phyloP scores from a whole-genome alignment of 495 filamentous ascomycete species.

The Penicillium paradoxum region DNA sequence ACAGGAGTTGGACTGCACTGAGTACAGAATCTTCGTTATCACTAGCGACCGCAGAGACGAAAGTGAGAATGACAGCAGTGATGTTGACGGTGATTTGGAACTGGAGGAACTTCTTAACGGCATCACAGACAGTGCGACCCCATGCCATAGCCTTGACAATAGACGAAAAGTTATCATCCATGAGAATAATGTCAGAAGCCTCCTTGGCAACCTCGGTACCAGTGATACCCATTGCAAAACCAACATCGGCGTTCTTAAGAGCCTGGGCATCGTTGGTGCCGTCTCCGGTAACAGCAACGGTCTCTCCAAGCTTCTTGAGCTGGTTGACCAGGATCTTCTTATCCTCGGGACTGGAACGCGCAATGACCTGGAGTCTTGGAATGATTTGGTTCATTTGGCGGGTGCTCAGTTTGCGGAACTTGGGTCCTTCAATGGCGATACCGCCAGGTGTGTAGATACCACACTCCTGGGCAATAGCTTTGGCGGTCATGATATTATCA shows the following conservation, averaged over 20 bases:
- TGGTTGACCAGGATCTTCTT: conserved; percentile 75
- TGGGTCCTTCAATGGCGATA: conserved; percentile 76
- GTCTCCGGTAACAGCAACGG: conserved; percentile 89
- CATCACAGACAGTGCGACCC: conserved; percentile 85
- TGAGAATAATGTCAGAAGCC: conserved; percentile 87
- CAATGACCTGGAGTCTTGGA: conserved; percentile 76
- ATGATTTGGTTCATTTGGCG: conserved; percentile 65
- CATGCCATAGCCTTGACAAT: conserved; percentile 85
- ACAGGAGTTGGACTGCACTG: conserved; percentile 80
- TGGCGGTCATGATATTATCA: conserved; percentile 81
- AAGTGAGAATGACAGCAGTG: conserved; percentile 78
- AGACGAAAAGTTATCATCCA: conserved; percentile 90
- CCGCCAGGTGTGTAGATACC: conserved; percentile 74
- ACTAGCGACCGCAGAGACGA: conserved; percentile 71
- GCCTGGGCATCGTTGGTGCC: conserved; percentile 91
- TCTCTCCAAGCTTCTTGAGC: conserved; percentile 81
- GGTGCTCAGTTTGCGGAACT: conserved; percentile 65
- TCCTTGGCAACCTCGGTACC: conserved; percentile 93
- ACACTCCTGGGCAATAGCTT: conserved; percentile 78
- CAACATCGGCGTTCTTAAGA: conserved; percentile 80
- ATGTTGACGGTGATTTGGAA: conserved; percentile 93
- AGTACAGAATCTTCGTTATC: conserved; percentile 64
- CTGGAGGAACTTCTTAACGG: conserved; percentile 87
- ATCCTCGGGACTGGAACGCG: conserved; percentile 78
- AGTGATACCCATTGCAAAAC: conserved; percentile 87